Percentiles rank a stretch among this genome's conserved stretches.
Conservation (phyloP, 495 filamentous ascomycete genomes). For the Penicillium cataractarum region DNA sequence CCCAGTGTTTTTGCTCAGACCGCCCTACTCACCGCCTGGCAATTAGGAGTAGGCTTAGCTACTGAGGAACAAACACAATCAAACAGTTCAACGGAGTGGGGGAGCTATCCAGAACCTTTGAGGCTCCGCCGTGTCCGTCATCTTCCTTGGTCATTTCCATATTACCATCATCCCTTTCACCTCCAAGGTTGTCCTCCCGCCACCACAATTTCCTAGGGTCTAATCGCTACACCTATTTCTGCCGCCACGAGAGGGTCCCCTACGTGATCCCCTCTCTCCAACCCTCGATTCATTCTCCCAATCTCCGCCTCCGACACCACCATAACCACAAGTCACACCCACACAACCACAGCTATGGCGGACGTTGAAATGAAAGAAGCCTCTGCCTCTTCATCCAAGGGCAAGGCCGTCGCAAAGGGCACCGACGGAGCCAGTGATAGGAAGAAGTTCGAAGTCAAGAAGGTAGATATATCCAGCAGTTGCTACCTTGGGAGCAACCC, state of each 20-base stretch:
- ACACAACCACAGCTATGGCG: conserved; percentile 63
- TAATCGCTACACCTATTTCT: not conserved
- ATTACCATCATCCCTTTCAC: conserved; percentile 1
- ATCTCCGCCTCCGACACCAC: conserved; percentile 5
- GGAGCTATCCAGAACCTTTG: conserved; percentile 7
- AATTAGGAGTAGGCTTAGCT: conserved; percentile 5
- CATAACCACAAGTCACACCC: conserved; percentile 1
- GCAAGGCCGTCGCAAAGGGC: conserved; percentile 64
- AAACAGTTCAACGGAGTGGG: conserved; percentile 17
- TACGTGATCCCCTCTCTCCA: conserved; percentile 1
- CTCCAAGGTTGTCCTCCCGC: conserved; percentile 5
- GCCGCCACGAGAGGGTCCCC: conserved; percentile 12
- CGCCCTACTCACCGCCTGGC: not conserved
- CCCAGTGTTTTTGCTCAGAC: conserved; percentile 4
- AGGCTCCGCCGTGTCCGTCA: conserved; percentile 5
- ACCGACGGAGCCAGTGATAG: conserved; percentile 67
- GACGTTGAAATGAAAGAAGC: conserved; percentile 98
- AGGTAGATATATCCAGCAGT: conserved; percentile 62
- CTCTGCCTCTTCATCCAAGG: conserved; percentile 54
- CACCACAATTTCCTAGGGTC: not conserved
- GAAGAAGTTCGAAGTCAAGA: conserved; percentile 98
- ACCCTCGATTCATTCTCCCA: conserved; percentile 4
- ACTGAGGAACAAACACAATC: conserved; percentile 10
- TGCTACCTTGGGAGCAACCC: conserved; percentile 18
- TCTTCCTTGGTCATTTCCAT: not conserved